Evolutionary conservation across 768 basidiomycete species (phyloP).

Genomic region (Suillus spraguei): DNA sequence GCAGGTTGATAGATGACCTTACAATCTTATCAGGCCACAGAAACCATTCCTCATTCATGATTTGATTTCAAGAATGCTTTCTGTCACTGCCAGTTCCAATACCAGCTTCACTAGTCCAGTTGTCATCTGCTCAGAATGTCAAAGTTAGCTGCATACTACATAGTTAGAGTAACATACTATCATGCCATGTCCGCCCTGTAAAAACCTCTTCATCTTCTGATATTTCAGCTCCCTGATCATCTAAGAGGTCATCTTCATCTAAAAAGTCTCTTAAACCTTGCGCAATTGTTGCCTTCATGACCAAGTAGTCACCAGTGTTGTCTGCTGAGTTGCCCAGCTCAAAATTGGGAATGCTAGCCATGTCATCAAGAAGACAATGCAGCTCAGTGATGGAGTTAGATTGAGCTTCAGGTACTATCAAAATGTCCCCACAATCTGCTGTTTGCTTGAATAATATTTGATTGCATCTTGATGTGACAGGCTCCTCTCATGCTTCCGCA

Average conservation of each 20-base stretch:
- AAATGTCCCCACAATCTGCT: not conserved
- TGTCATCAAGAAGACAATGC: no score
- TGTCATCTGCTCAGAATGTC: not conserved
- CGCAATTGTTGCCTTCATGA: not conserved
- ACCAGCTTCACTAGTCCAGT: not conserved
- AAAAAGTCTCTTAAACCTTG: conserved; percentile 1
- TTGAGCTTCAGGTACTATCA: no score
- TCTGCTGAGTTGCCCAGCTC: not conserved
- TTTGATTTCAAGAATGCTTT: not conserved
- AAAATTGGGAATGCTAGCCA: not conserved
- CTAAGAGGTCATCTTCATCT: conserved; percentile 9
- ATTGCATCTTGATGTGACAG: conserved; percentile 1
- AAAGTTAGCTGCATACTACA: not conserved
- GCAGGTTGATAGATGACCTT: not conserved
- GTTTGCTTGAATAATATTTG: not conserved
- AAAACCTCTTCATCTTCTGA: not conserved
- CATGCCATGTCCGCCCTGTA: not conserved
- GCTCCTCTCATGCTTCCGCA: not conserved
- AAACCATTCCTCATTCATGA: no score
- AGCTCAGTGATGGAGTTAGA: no score
- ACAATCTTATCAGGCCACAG: conserved; percentile 8
- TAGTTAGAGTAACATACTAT: not conserved
- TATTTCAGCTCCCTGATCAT: conserved; percentile 3
- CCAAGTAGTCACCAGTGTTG: not conserved
- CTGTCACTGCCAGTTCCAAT: not conserved